These are phyloP conservation scores for Auricularia cornea DNA, from an alignment of 768 basidiomycete genomes.

Conservation along the genomic window DNA sequence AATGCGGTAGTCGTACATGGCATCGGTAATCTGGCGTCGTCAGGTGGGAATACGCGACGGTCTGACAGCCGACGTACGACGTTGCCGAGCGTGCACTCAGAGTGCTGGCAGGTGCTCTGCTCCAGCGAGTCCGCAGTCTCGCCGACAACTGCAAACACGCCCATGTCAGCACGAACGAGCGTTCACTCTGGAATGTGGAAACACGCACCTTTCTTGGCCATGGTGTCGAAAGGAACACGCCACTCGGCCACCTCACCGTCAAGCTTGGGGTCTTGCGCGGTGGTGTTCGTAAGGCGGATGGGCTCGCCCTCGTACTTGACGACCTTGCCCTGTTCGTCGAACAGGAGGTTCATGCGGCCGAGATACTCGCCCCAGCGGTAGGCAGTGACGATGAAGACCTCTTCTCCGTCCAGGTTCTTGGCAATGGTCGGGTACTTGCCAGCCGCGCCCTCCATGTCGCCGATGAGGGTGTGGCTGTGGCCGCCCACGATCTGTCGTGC, in stretches of 20 bases:
- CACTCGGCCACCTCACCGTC: slow-evolving; percentile 32
- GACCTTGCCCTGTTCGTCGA: slow-evolving; percentile 30
- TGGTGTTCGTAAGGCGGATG: slow-evolving; percentile 33
- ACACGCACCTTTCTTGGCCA: slow-evolving; percentile 15
- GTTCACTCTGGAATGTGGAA: no score
- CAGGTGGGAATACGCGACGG: no score
- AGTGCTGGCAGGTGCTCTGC: slow-evolving; percentile 31
- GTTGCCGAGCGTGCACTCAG: slow-evolving; percentile 38
- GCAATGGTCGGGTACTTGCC: slow-evolving; percentile 39
- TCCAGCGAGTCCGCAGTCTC: slow-evolving; percentile 27
- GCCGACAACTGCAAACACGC: slow-evolving; percentile 30
- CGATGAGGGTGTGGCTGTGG: slow-evolving; percentile 39
- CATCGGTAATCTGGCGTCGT: slow-evolving; percentile 25
- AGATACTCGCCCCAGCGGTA: slow-evolving; percentile 41
- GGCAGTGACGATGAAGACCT: slow-evolving; percentile 39
- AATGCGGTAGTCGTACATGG: slow-evolving; percentile 30
- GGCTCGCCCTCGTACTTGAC: slow-evolving; percentile 34
- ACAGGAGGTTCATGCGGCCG: slow-evolving; percentile 37
- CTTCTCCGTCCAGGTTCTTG: slow-evolving; percentile 35
- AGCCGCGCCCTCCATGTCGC: slow-evolving; percentile 29
- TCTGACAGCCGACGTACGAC: slow-evolving; percentile 9
- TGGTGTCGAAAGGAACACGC: slow-evolving; percentile 31
- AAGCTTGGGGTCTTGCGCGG: slow-evolving; percentile 27
- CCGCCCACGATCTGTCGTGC: slow-evolving; percentile 35
- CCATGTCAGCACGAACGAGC: no score